Conservation (phyloP, 352 stramenopile species). For the Globisporangium iwayamae region DNA sequence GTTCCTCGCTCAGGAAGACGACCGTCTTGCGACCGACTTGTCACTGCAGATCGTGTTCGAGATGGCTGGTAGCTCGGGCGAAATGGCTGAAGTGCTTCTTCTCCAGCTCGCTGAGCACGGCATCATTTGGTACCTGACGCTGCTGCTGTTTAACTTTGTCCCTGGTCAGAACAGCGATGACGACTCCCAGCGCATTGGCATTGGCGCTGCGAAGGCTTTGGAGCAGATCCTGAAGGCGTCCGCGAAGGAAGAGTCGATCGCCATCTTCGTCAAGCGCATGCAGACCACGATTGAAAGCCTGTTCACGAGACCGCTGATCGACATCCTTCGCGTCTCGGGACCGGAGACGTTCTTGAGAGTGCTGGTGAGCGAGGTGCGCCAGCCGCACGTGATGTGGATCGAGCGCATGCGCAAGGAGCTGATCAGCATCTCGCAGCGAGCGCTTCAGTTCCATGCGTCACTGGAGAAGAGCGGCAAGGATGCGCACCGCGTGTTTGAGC, state of each 20-base stretch:
- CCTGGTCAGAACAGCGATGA: constrained; percentile 26
- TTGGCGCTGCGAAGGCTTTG: constrained; percentile 69
- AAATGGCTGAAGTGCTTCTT: constrained; percentile 81
- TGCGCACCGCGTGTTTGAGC: constrained; percentile 70
- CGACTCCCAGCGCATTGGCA: constrained; percentile 63
- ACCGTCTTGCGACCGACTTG: constrained; percentile 65
- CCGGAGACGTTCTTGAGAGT: constrained; percentile 70
- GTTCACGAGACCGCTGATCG: constrained; percentile 75
- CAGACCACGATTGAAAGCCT: constrained; percentile 81
- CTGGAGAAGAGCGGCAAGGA: constrained; percentile 53
- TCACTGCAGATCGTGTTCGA: constrained; percentile 81
- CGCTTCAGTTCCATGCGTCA: constrained; percentile 67
- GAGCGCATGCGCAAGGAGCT: constrained; percentile 79
- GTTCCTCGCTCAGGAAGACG: constrained; percentile 66
- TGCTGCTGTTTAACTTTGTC: constrained; percentile 74
- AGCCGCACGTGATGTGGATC: constrained; percentile 87
- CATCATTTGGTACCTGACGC: constrained; percentile 78
- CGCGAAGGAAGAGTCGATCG: constrained; percentile 69
- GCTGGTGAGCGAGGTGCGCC: constrained; percentile 63
- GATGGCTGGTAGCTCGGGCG: constrained; percentile 72
- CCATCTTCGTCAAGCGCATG: constrained; percentile 76
- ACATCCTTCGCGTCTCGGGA: constrained; percentile 59
- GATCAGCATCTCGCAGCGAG: constrained; percentile 57
- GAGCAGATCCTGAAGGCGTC: constrained; percentile 64
- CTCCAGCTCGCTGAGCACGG: constrained; percentile 79